These are phyloP conservation scores for Cicer yamashitae DNA, from an alignment of 306 rosid species.

Conservation along the genomic window DNA sequence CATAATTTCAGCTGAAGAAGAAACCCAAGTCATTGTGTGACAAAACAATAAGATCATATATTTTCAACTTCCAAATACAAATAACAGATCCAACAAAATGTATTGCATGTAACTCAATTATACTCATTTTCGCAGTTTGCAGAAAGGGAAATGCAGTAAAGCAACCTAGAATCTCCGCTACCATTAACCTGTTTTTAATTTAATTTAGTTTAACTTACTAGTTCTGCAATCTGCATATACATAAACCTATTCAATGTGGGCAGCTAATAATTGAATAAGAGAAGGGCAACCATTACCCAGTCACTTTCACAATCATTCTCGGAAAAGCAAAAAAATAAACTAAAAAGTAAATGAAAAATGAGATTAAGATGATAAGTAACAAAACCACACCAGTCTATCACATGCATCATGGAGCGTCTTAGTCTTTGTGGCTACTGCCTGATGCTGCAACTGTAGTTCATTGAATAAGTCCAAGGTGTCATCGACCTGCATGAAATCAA, in stretches of 20 bases:
- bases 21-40: constrained; percentile 4
- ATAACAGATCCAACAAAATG: constrained; percentile 37
- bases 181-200: not conserved
- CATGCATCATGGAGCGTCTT: constrained; percentile 99
- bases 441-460: constrained; percentile 89
- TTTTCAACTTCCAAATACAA: constrained; percentile 29
- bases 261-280: constrained; percentile 20
- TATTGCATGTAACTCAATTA: constrained; percentile 12
- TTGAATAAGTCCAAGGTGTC: constrained; percentile 82
- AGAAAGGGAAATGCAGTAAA: constrained; percentile 9
- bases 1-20: constrained; percentile 39
- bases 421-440: constrained; percentile 95
- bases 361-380: constrained; percentile 25
- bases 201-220: constrained; percentile 14
- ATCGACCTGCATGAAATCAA: constrained; percentile 72
- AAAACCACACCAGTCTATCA: constrained; percentile 75
- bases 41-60: not conserved
- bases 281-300: constrained; percentile 16
- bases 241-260: constrained; percentile 5
- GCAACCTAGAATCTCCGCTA: constrained; percentile 20
- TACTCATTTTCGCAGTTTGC: not conserved
- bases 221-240: not conserved
- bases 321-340: not conserved
- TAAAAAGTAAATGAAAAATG: constrained; percentile 16
- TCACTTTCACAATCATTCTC: constrained; percentile 14